phyloP scores from a whole-genome alignment of 2,329 filamentous ascomycete species.

The Neofusicoccum kwambonambiense region DNA sequence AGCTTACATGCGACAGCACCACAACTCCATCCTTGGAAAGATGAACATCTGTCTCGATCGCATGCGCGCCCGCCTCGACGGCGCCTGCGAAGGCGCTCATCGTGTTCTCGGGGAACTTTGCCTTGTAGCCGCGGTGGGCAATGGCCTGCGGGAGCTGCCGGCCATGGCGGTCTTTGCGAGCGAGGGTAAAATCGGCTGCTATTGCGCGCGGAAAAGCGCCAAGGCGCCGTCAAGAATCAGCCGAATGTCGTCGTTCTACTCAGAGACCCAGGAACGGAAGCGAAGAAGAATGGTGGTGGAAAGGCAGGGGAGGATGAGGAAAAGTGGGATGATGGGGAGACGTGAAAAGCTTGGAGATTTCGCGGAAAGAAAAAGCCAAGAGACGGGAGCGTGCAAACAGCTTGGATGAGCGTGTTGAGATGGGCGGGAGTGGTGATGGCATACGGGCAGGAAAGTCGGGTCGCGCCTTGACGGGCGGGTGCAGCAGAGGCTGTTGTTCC shows the following conservation, averaged over 20 bases:
- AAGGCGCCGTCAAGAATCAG: not conserved
- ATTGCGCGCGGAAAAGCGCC: not conserved
- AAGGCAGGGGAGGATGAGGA: not conserved
- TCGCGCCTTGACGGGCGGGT: not conserved
- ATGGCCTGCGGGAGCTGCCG: constrained; percentile 65
- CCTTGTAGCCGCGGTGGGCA: constrained; percentile 77
- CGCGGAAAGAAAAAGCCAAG: not conserved
- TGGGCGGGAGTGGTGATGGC: not conserved
- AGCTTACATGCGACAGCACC: constrained; percentile 67
- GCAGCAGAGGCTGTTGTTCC: constrained; percentile 8
- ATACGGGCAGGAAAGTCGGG: not conserved
- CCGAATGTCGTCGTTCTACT: not conserved
- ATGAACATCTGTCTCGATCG: constrained; percentile 86
- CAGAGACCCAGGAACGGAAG: not conserved
- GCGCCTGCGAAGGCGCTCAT: constrained; percentile 76
- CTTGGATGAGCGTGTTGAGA: too few relatives aligned
- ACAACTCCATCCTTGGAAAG: constrained; percentile 79
- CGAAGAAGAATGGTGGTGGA: too few relatives aligned
- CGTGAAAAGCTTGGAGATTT: not conserved
- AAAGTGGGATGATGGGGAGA: not conserved
- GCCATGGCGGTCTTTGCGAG: constrained; percentile 30
- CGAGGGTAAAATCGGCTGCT: constrained; percentile 37
- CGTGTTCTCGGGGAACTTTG: constrained; percentile 79
- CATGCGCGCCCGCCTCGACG: constrained; percentile 71
- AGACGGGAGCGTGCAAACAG: not conserved